These are phyloP conservation scores for Aspergillus sergii DNA, from an alignment of 2,329 filamentous ascomycete genomes.

Conservation along the genomic window DNA sequence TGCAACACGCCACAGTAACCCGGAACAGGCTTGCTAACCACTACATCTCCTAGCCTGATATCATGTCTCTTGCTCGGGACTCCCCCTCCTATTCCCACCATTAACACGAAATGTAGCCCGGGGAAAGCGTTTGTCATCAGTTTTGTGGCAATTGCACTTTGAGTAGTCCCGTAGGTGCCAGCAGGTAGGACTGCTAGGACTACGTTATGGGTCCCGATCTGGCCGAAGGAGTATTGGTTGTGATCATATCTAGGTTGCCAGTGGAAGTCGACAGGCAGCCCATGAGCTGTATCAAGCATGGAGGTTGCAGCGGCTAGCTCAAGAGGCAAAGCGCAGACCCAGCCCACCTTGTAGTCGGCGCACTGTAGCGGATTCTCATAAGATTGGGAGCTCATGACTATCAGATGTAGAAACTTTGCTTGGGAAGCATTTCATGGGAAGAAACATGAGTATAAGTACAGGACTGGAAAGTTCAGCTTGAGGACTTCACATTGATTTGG, in stretches of 20 bases:
- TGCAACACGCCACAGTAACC: background rate
- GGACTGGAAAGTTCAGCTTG: too few relatives aligned
- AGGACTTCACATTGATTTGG: too few relatives aligned
- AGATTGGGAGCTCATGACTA: too few relatives aligned
- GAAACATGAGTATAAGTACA: too few relatives aligned
- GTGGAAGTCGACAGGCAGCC: background rate
- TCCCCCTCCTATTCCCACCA: conserved; percentile 20
- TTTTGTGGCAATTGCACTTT: background rate
- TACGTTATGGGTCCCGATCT: background rate
- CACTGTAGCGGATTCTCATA: too few relatives aligned
- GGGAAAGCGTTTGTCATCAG: background rate
- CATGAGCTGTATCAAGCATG: background rate
- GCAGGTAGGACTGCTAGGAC: background rate
- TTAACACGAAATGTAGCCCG: background rate
- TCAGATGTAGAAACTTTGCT: too few relatives aligned
- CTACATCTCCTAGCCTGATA: conserved; percentile 23
- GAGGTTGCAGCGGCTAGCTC: conserved; percentile 1
- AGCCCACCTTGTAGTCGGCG: background rate
- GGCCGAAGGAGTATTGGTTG: background rate
- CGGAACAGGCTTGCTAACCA: conserved; percentile 8
- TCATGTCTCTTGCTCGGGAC: conserved; percentile 10
- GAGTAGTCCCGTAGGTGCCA: background rate
- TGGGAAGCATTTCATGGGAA: too few relatives aligned
- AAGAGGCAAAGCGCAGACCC: conserved; percentile 1
- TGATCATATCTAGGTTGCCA: background rate